These are phyloP conservation scores for Umbellularia californica DNA, from an alignment of 164 flowering plant genomes.

Conservation along the genomic window DNA sequence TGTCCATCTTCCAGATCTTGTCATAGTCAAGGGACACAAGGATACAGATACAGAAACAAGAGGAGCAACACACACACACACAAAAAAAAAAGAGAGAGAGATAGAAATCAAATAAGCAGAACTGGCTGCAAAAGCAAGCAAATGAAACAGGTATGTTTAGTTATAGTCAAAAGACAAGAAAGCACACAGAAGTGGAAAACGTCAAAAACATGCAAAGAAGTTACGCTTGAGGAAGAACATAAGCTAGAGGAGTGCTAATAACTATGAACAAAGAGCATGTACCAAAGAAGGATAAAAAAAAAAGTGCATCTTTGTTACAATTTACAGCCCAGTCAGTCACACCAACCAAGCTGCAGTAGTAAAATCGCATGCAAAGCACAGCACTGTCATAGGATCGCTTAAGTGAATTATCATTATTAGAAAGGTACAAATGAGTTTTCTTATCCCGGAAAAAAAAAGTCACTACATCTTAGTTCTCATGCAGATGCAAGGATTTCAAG, in stretches of 20 bases:
- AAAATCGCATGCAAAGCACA: too few species aligned
- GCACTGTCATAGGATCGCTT: too few species aligned
- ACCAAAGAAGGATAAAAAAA: not conserved
- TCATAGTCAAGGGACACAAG: slow-evolving; percentile 29
- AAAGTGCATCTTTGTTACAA: not conserved
- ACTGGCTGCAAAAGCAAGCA: not conserved
- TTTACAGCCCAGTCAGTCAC: too few species aligned
- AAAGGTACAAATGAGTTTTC: too few species aligned
- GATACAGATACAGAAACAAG: not conserved
- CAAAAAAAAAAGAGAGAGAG: not conserved
- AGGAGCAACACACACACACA: not conserved
- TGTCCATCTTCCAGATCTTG: slow-evolving; percentile 87
- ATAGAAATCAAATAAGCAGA: not conserved
- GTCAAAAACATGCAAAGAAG: not conserved
- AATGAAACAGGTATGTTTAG: not conserved
- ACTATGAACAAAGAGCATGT: not conserved
- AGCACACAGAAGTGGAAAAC: not conserved
- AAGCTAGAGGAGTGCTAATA: too few species aligned
- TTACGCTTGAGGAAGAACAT: not conserved
- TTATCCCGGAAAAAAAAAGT: too few species aligned
- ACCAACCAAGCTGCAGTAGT: too few species aligned
- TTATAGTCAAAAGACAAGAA: not conserved
- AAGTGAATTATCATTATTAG: too few species aligned
- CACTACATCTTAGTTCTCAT: too few species aligned
- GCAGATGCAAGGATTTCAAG: too few species aligned